Evolutionary conservation across 805 yeast species (phyloP).

Genomic region (Candida incommunis): DNA sequence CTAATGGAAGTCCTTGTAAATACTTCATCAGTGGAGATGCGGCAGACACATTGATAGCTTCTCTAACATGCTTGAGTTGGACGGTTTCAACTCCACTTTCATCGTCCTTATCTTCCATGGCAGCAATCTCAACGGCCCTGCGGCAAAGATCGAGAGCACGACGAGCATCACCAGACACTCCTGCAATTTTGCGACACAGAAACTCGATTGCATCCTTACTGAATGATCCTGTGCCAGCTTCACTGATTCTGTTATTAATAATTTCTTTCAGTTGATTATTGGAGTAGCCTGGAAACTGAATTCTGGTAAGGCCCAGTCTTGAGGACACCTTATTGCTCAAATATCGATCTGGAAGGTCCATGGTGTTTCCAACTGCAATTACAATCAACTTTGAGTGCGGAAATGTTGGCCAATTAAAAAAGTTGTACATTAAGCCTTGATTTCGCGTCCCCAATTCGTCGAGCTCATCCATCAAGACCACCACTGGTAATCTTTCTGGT

Average conservation of each 20-base stretch:
- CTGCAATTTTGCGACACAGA: conserved; percentile 87
- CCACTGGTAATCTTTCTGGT: conserved; percentile 35
- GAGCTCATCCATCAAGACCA: conserved; percentile 78
- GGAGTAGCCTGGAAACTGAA: conserved; percentile 81
- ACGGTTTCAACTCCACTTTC: conserved; percentile 31
- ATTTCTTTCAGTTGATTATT: conserved; percentile 64
- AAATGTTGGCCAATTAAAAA: conserved; percentile 95
- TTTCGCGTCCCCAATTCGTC: conserved; percentile 79
- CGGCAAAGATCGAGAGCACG: conserved; percentile 79
- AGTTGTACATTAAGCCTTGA: conserved; percentile 83
- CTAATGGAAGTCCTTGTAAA: conserved; percentile 45
- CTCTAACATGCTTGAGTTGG: conserved; percentile 57
- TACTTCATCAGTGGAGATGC: conserved; percentile 55
- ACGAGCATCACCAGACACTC: conserved; percentile 96
- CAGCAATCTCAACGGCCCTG: conserved; percentile 63
- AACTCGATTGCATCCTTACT: conserved; percentile 60
- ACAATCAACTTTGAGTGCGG: conserved; percentile 67
- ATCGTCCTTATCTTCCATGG: conserved; percentile 7
- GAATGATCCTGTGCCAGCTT: conserved; percentile 11
- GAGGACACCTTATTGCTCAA: conserved; percentile 82
- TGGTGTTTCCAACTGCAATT: conserved; percentile 89
- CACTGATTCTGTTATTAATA: conserved; percentile 40
- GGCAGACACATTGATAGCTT: conserved; percentile 68
- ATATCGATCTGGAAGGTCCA: conserved; percentile 89
- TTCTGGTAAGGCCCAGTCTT: conserved; percentile 74